Evolutionary conservation across 495 filamentous ascomycete genomes (phyloP).

Genomic region (Aspergillus sclerotiicarbonarius): DNA sequence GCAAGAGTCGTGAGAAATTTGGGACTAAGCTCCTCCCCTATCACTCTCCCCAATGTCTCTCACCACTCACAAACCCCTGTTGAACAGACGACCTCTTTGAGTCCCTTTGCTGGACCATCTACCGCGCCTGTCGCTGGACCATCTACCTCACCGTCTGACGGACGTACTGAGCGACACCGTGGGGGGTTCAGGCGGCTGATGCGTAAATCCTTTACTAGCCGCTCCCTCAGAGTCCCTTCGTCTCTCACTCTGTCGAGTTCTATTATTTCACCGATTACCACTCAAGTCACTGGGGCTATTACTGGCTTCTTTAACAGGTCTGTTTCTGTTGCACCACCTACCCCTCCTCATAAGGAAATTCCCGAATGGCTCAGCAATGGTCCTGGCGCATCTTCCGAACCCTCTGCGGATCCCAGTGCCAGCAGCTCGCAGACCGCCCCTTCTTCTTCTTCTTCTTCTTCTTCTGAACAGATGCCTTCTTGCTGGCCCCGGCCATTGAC

Average conservation of each 20-base stretch:
- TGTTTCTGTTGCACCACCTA: background rate
- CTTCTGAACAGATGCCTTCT: too few species aligned
- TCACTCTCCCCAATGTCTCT: background rate
- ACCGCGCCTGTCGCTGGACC: background rate
- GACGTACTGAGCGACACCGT: too few species aligned
- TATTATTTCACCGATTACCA: too few species aligned
- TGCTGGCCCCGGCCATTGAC: too few species aligned
- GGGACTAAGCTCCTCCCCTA: constrained; percentile 1
- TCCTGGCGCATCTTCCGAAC: background rate
- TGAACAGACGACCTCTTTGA: background rate
- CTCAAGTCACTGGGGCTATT: background rate
- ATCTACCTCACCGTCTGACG: background rate
- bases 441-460: too few species aligned
- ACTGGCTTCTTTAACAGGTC: background rate
- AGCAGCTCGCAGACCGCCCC: background rate
- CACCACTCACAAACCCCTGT: background rate
- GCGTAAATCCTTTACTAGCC: too few species aligned
- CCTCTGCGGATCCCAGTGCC: background rate
- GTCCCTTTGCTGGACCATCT: background rate
- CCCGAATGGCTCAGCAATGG: background rate
- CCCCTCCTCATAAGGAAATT: background rate
- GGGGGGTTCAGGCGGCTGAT: too few species aligned
- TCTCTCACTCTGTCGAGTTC: too few species aligned
- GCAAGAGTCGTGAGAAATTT: constrained; percentile 14
- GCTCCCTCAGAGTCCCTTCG: background rate